Conservation (phyloP, 2,329 filamentous ascomycete species). For the Nigrospora sphaerica region DNA sequence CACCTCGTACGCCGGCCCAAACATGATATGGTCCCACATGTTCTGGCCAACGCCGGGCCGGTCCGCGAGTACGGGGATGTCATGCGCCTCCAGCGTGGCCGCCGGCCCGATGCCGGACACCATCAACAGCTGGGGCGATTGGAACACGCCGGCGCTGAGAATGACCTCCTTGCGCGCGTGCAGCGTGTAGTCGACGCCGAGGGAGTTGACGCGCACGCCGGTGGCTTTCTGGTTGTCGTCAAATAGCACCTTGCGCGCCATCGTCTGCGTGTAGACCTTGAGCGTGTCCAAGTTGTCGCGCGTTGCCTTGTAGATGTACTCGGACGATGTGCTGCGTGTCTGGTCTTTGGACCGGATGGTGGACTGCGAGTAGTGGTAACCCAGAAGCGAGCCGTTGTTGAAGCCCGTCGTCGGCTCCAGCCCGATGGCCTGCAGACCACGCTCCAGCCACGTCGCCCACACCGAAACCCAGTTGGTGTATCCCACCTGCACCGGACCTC, state of each 20-base stretch:
- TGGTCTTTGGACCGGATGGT: slow-evolving; percentile 20
- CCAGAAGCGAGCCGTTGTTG: slow-evolving; percentile 32
- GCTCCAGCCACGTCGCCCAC: slow-evolving; percentile 29
- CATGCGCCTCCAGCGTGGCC: background rate
- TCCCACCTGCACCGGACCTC: slow-evolving; percentile 32
- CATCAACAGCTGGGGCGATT: slow-evolving; percentile 32
- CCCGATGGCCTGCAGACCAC: slow-evolving; percentile 32
- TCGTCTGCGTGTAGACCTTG: slow-evolving; percentile 20
- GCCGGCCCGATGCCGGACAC: slow-evolving; percentile 30
- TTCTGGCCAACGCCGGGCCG: slow-evolving; percentile 6
- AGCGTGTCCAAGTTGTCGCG: slow-evolving; percentile 1
- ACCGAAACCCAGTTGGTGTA: slow-evolving; percentile 31
- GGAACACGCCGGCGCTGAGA: slow-evolving; percentile 29
- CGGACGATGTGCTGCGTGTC: slow-evolving; percentile 6
- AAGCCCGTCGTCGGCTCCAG: slow-evolving; percentile 28
- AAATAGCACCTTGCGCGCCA: slow-evolving; percentile 38
- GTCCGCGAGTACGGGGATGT: slow-evolving; percentile 4
- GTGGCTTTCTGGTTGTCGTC: slow-evolving; percentile 20
- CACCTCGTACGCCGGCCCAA: slow-evolving; percentile 16
- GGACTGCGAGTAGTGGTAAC: slow-evolving; percentile 23
- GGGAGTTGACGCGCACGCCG: slow-evolving; percentile 14
- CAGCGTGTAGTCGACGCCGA: slow-evolving; percentile 14
- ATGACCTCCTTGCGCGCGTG: slow-evolving; percentile 29
- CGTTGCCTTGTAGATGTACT: slow-evolving; percentile 5
- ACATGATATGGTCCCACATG: slow-evolving; percentile 8